A percentile compares a stretch with the other conserved stretches of the same genome.
Evolutionary conservation across 1,284 basidiomycete species (phyloP).

Genomic region (Vanrija pseudolonga): DNA sequence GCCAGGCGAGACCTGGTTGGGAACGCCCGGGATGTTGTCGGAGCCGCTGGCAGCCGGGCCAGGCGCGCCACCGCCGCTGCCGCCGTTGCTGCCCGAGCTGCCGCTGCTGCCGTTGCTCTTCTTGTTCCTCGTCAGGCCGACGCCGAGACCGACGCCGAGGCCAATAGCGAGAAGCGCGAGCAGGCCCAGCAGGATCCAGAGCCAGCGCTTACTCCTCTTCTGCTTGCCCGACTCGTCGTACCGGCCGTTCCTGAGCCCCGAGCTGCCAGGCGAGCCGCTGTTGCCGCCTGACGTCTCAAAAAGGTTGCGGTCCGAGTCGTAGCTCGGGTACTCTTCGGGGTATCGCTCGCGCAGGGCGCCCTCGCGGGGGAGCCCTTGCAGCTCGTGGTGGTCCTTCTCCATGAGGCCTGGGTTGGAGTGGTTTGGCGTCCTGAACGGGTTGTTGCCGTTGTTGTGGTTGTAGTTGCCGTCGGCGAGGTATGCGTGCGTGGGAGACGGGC

Average conservation of each 20-base stretch:
- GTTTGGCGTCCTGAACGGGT: no score
- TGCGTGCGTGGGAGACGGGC: conserved; percentile 31
- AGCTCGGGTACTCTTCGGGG: neutral
- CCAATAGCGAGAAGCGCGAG: conserved; percentile 8
- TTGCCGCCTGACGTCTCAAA: no score
- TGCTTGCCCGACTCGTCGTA: neutral
- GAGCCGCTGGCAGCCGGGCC: neutral
- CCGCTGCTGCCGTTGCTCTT: conserved; percentile 1
- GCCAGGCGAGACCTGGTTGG: conserved; percentile 1
- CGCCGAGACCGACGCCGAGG: conserved; percentile 2
- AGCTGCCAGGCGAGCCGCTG: no score
- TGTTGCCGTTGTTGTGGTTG: no score
- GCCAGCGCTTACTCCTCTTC: conserved; percentile 18
- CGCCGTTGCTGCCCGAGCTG: conserved; percentile 3
- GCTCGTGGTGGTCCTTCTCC: conserved; percentile 11
- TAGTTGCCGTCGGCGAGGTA: conserved; percentile 22
- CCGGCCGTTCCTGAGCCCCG: neutral
- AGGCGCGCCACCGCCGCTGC: conserved; percentile 5
- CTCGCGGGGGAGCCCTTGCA: conserved; percentile 12
- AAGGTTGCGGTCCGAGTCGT: neutral
- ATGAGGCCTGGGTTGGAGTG: no score
- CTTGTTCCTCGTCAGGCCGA: conserved; percentile 1
- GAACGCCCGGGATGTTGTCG: no score
- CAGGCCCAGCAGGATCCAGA: conserved; percentile 38
- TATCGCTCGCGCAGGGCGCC: no score